These are phyloP conservation scores for Schizophyllum commune DNA, from an alignment of 1,284 basidiomycete species.

Conservation along the genomic window DNA sequence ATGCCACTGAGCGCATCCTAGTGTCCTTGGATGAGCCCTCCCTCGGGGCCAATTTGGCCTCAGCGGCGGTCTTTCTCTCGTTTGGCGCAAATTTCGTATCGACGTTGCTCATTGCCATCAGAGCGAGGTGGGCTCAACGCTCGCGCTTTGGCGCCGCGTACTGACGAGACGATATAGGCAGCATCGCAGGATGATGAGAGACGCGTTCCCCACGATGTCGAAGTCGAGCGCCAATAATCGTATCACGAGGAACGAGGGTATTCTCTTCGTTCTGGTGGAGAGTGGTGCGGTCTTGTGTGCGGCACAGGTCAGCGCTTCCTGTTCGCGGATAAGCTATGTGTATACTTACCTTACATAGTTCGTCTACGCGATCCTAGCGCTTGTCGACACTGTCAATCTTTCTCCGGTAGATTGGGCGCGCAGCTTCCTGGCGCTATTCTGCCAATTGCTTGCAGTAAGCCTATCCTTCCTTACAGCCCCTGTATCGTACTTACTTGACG, in stretches of 20 bases:
- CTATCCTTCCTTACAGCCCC: not conserved
- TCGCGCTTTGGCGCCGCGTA: not conserved
- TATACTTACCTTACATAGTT: not conserved
- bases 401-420: not conserved
- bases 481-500: not conserved
- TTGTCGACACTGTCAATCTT: not conserved
- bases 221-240: not conserved
- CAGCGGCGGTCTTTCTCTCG: not conserved
- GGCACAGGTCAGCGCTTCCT: not conserved
- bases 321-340: not conserved
- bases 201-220: not conserved
- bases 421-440: not conserved
- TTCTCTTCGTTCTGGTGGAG: not conserved
- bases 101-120: not conserved
- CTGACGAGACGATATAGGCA: not conserved
- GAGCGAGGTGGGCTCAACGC: not conserved
- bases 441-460: not conserved
- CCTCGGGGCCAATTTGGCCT: not conserved
- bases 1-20: not conserved
- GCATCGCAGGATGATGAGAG: not conserved
- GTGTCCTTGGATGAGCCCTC: not conserved
- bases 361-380: not conserved
- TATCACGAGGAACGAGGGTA: not conserved
- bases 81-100: not conserved
- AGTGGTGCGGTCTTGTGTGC: not conserved